These are phyloP conservation scores for Solanum medicagineum DNA, from an alignment of 257 asterid species.

Conservation along the genomic window DNA sequence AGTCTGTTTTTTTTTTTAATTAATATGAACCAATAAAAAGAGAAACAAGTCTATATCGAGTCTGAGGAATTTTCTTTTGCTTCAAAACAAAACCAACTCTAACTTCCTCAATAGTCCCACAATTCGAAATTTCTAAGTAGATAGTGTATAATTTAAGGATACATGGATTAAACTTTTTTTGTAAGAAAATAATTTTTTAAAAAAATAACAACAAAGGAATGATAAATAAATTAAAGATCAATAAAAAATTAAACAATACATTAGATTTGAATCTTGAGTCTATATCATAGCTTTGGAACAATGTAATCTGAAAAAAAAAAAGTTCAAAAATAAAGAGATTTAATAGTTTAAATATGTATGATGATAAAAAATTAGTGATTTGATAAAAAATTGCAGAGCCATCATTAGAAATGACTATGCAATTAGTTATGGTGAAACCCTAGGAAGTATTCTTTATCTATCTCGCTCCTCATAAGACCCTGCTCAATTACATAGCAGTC, in stretches of 20 bases:
- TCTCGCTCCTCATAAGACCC: too few relatives aligned
- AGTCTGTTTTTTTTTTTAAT: background rate
- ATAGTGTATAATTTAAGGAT: background rate
- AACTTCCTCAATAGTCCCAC: background rate
- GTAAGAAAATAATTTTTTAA: too few relatives aligned
- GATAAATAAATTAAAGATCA: background rate
- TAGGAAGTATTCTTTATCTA: too few relatives aligned
- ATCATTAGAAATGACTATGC: too few relatives aligned
- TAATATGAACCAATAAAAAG: background rate
- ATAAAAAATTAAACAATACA: background rate
- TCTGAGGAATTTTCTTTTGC: background rate
- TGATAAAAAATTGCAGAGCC: too few relatives aligned
- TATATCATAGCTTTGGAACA: background rate
- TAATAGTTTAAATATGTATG: background rate
- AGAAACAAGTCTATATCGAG: background rate
- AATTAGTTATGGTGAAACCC: background rate
- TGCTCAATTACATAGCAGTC: too few relatives aligned
- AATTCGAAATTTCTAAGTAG: background rate
- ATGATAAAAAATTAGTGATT: too few relatives aligned
- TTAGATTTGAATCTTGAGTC: background rate
- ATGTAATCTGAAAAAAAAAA: background rate
- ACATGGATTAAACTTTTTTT: too few relatives aligned
- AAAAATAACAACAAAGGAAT: too few relatives aligned
- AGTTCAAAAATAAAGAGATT: background rate
- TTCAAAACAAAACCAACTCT: background rate